Conservation (phyloP, 2,329 filamentous ascomycete genomes). For the Lecanosticta acicola region DNA sequence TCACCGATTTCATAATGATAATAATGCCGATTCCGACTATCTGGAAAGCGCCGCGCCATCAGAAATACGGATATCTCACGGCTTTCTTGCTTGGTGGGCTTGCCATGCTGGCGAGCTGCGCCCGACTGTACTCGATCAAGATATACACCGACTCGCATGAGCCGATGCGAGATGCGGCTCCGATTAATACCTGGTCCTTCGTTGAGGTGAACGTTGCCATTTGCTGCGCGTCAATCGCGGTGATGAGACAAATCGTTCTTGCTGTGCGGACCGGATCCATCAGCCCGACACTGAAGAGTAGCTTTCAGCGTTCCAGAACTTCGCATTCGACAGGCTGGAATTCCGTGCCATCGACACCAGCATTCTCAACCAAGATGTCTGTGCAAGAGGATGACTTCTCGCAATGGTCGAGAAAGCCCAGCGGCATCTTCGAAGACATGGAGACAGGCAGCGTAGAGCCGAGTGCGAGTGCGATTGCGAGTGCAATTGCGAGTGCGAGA, state of each 20-base stretch:
- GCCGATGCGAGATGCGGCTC: slow-evolving; percentile 26
- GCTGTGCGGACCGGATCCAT: background rate
- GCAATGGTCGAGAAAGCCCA: background rate
- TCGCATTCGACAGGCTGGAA: background rate
- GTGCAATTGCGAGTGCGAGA: background rate
- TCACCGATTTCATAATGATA: slow-evolving; percentile 36
- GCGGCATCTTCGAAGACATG: background rate
- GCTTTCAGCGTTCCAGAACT: no score
- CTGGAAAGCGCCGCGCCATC: slow-evolving; percentile 32
- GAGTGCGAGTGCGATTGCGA: background rate
- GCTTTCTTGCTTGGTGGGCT: slow-evolving; percentile 23
- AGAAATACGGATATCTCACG: slow-evolving; percentile 33
- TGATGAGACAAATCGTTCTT: slow-evolving; percentile 1
- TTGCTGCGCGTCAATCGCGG: slow-evolving; percentile 30
- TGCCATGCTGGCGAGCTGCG: slow-evolving; percentile 28
- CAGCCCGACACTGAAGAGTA: background rate
- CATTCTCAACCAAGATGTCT: background rate
- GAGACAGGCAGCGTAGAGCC: background rate
- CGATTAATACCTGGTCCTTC: slow-evolving; percentile 31
- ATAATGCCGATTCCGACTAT: slow-evolving; percentile 37
- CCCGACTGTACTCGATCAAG: slow-evolving; percentile 29
- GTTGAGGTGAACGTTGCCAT: slow-evolving; percentile 31
- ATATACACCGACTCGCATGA: slow-evolving; percentile 26
- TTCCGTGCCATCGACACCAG: background rate
- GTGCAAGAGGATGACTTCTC: background rate